Base-by-base conservation (phyloP, 1,284 basidiomycete species). In the Ceratobasidium sp. region DNA sequence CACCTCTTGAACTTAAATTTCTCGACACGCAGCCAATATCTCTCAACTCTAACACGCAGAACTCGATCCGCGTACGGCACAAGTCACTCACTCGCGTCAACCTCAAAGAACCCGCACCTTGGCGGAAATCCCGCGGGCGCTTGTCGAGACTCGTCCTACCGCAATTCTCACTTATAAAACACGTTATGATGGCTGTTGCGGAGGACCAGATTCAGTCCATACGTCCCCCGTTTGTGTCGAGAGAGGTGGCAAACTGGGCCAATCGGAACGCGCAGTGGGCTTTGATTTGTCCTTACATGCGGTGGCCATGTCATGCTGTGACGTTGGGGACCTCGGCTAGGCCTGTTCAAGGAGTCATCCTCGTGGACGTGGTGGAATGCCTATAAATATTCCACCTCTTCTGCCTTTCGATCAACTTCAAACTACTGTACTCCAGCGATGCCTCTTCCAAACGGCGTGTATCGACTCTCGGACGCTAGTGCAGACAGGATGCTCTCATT, bases 381-480 rank as follows among this genome's bases (percentile, higher is more conserved):
- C 52, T 67, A 67, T 67, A 67, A 50, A 67, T 67, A 50, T 23
- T 50, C 65, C 44, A 50, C 44, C 27, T n/a, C 62, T 62, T 33
- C 20, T n/a, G 4, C 62, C 62, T 44, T 35, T 65, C 41, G 62
- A 65, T 65, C 62, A 4, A 65, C 35, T 20, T 18, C 38, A 46
- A 7, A 7, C 16, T 18, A 65, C 38, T 44, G 27, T 16, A 16
- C 6, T 16, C 20, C 10, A 20, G 20, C 12, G 48, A 50, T 52
- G 65, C 65, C 65, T 50, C 44, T 67, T 3, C 65, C 65, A 8
- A 67, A 50, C 65, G 65, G 65, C n/a, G 27, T 50, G 18, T 67
- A 67, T n/a, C n/a, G 48, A 50, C 65, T 67, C 46, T 5, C 65
- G 4, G 44, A 48, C 23, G 27, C 44, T n/a, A 52, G 23, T 23